Base-by-base conservation (phyloP, 192 early-diverging fungal genomes). In the Phycomyces blakesleeanus region DNA sequence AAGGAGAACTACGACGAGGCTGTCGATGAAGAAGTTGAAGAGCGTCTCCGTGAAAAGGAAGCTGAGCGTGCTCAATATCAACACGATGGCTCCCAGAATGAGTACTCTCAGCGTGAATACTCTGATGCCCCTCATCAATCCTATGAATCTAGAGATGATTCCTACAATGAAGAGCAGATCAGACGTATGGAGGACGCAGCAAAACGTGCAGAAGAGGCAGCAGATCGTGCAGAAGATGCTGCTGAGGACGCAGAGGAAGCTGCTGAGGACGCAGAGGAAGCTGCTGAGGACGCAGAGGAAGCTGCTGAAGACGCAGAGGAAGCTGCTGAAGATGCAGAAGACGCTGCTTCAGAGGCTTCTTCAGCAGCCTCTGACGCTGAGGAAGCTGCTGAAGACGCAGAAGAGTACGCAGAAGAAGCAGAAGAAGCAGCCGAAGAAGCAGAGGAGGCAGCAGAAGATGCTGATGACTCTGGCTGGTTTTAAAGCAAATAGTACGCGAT, bases 1-100 rank as follows among this genome's bases (percentile, higher is more conserved):
- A 69, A 75, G 15, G 68, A 75, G 38, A 67, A 69, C 41, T 57
- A 66, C 9, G 50, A 70, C 1, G 55, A 69, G 8, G 65, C 61
- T 10, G 41, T 69, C 11, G 24, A 68, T 3, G 51, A 64, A 26
- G 20, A 52, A 14, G 66, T 16, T 16, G 29, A 24, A 14, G 37
- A 29, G 37, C 54, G 11, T 40, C 27, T 11, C 29, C 20, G 34
- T 15, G 18, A 21, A 61, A 42, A 56, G 29, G 14, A 55, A 34
- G 24, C 27, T 3, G 24, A 29, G n/a, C 47, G 34, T 16, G 39
- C 34, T 15, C 37, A 59, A 3, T 40, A 22, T 18, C 40, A 44
- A 11, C 2, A 18, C 44, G 4, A 47, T 2, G 2, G 11, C 44
- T 47, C 29, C 29, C 29, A 34, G 29, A 34, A 34, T 34, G 29